A percentile compares a stretch with the other conserved stretches of the same genome.
Evolutionary conservation across 192 early-diverging fungal species (phyloP).

Genomic region (Coemansia sp.): DNA sequence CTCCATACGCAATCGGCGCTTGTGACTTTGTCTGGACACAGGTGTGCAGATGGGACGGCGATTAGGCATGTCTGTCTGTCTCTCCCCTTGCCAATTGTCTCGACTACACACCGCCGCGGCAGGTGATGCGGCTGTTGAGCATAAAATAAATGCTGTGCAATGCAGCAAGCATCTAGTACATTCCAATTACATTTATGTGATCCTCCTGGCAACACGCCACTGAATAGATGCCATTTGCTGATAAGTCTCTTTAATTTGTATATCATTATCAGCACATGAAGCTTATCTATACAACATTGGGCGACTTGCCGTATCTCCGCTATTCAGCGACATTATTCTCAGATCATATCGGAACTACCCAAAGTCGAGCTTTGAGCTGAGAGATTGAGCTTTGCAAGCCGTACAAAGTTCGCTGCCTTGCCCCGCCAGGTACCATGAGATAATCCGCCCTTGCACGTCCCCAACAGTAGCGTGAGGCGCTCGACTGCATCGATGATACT

Average conservation of each 20-base stretch:
- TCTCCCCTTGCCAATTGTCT: background rate
- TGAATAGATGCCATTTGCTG: background rate
- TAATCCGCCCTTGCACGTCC: conserved; percentile 27
- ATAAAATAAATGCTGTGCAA: conserved; percentile 1
- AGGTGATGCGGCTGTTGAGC: background rate
- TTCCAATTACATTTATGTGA: background rate
- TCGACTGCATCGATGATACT: conserved; percentile 8
- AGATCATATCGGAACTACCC: background rate
- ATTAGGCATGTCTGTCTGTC: background rate
- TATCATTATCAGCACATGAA: background rate
- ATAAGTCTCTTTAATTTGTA: background rate
- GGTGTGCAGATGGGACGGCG: background rate
- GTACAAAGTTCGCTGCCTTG: conserved; percentile 13
- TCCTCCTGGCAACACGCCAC: background rate
- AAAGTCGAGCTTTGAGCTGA: background rate
- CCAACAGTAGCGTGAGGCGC: conserved; percentile 12
- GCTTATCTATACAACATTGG: background rate
- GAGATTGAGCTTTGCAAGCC: conserved; percentile 14
- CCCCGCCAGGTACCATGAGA: conserved; percentile 33
- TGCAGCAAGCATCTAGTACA: background rate
- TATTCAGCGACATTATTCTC: background rate
- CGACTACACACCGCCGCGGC: background rate
- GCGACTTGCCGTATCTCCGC: background rate
- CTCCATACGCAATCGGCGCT: background rate
- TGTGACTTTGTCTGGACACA: background rate